Base-by-base conservation (phyloP, 2,329 filamentous ascomycete species). In the Cytospora piceicola region DNA sequence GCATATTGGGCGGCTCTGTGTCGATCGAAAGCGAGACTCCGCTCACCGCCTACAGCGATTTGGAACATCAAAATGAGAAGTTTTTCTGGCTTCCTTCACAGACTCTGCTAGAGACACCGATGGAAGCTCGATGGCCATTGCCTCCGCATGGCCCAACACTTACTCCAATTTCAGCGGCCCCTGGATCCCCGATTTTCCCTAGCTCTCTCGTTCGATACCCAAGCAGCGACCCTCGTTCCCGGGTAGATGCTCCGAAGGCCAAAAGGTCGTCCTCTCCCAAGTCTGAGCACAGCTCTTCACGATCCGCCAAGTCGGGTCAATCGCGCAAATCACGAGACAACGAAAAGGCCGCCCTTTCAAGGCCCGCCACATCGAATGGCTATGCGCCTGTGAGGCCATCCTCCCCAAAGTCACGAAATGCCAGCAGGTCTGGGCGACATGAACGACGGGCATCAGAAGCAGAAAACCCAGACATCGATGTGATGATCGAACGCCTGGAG, bases 71-170 rank as follows among this genome's bases (percentile, higher is more conserved):
- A 0, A 72, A 71, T 52, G 70, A 72, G 2, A 68, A 64, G 1
- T 73, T 69, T 61, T 69, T 70, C 34, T 74, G 71, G 72, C 58
- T 63, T 2, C 67, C 70, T 24, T 64, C 70, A 1, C 68, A 72
- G 3, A 24, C n/a, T 24, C 5, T 24, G 11, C 46, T 49, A 2
- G 42, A 49, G 11, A 24, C 7, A 49, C 20, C n/a, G 42, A 49
- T 22, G 20, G 6, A 49, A 1, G 70, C 42, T 1, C 20, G 63
- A 0, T 22, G 72, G 15, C 67, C 62, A 12, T 69, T 71, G 7
- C 71, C 72, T 14, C 57, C 49, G 9, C 27, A 32, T 22, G 29
- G 29, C 65, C 20, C 65, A 69, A 4, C 42, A 67, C 15, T 34
- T 36, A 27, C 59, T 30, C 32, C 34, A 52, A 24, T 9, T 9